Conservation (phyloP, 192 early-diverging fungal species). For the Backusella morwellensis region DNA sequence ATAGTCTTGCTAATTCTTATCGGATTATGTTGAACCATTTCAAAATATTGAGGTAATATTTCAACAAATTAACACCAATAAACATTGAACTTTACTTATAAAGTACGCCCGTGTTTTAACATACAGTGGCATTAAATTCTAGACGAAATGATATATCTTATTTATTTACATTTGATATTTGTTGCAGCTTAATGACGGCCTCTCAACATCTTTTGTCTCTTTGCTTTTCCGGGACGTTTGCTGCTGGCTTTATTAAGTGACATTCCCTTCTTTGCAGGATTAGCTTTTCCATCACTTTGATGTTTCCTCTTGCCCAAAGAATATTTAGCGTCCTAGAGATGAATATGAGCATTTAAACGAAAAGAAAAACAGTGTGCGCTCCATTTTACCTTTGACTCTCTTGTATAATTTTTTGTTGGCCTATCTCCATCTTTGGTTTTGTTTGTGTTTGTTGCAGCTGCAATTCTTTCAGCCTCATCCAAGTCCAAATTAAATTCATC, state of each 20-base stretch:
- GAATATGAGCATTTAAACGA: neutral
- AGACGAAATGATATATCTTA: neutral
- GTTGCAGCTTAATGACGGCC: neutral
- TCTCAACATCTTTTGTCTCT: neutral
- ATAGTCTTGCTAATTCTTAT: too few relatives aligned
- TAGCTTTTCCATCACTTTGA: neutral
- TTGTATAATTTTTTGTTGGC: conserved; percentile 9
- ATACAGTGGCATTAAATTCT: too few relatives aligned
- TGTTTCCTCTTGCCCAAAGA: conserved; percentile 1
- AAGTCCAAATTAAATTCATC: conserved; percentile 72
- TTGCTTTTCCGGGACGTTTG: conserved; percentile 10
- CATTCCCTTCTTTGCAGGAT: conserved; percentile 4
- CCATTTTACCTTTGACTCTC: conserved; percentile 12
- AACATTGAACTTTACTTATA: too few relatives aligned
- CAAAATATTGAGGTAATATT: too few relatives aligned
- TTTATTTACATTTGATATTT: neutral
- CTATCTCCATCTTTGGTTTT: neutral
- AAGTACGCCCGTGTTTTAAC: too few relatives aligned
- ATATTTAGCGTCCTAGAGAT: conserved; percentile 6
- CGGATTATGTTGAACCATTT: too few relatives aligned
- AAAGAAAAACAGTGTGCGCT: too few relatives aligned
- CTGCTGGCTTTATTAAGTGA: conserved; percentile 5
- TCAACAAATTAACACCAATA: too few relatives aligned
- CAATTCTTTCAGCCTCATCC: conserved; percentile 38
- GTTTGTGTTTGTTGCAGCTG: neutral